Base-by-base conservation (phyloP, 768 basidiomycete species). In the Daedaleopsis nitida region DNA sequence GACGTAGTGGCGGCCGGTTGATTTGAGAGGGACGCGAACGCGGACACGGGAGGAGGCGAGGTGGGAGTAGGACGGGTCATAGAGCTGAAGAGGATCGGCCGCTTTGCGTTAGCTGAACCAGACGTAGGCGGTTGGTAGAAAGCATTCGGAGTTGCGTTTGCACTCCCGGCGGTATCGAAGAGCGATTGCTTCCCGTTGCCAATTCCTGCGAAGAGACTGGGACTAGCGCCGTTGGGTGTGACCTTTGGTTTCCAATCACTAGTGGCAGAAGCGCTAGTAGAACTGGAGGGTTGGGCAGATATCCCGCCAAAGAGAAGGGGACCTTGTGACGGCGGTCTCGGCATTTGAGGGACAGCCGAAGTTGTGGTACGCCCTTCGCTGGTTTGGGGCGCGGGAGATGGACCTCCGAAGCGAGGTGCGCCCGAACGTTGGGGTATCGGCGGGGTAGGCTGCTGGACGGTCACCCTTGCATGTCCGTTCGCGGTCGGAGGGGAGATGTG, bases 131-230 rank as follows among this genome's bases (percentile, higher is more conserved):
- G 87, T 39, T 81, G 77, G 68, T 85, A 90, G 69, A 91, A 91
- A 5, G 89, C 89, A 63, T 90, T 91, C 23, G 77, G 79, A 10
- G 80, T 78, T 35, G 76, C 77, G 52, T 80, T 81, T 1, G 88
- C 86, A 24, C 78, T 80, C 17, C 78, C 77, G 2, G 67, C 55
- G 1, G 80, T 78, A 8, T 79, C 77, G 57, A 86, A 84, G 2
- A 78, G 59, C 1, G 67, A 68, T 5, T 24, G 39, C 11, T 39
- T 37, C 0, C 51, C 34, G 47, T 59, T 52, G 8, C 32, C 45
- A 44, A 56, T 52, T 12, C 13, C 32, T 11, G 34, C 14, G 21
- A 53, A 44, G 1, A 37, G 14, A 4, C 27, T 38, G 6, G 43
- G 52, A n/a, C 44, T 50, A 4, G 55, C 27, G 51, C 44, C 54